Base-by-base conservation (phyloP, 192 early-diverging fungal genomes). In the Oehlia diaphana region DNA sequence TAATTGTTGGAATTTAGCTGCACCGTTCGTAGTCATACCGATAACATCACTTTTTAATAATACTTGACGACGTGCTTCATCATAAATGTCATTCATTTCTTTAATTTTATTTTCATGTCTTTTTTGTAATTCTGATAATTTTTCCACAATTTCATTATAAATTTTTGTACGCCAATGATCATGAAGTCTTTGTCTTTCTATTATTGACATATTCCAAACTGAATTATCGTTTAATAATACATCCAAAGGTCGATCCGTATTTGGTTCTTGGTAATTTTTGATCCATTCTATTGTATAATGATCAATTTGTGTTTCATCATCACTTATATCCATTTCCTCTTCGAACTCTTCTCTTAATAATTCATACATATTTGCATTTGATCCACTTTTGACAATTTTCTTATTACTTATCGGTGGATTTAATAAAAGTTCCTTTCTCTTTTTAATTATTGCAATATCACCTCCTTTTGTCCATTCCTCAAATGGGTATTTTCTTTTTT, bases 21-120 rank as follows among this genome's bases (percentile, higher is more conserved):
- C 89, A 26, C 90, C 91, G 16, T 80, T 87, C 28, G 91, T 92
- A 0, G 91, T 92, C 81, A 89, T 87, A 1, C 88, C 91, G 19
- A 92, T 84, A 9, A 92, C 86, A 6, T 83, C 63, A 47, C 74
- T 39, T 9, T 73, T 37, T 42, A 70, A 64, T 1, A 88, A 79
- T 39, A 84, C 76, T 19, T 58, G 75, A 53, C 74, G 78, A 23
- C 82, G 77, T 8, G 65, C 70, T 21, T 84, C 82, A 77, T 88
- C 79, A 47, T 70, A 82, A n/a, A 85, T 83, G 28, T 79, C 77
- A 12, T 81, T 79, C 4, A 82, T 31, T 19, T 74, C 47, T 26
- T 80, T 49, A 8, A 47, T 1, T 62, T 79, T 71, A 26, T 62
- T 3, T 71, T 39, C n/a, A 28, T 71, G 26, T 35, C 10, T 10